These are phyloP conservation scores for Saussurea involucrata DNA, from an alignment of 129 eudicot species.

Conservation along the genomic window DNA sequence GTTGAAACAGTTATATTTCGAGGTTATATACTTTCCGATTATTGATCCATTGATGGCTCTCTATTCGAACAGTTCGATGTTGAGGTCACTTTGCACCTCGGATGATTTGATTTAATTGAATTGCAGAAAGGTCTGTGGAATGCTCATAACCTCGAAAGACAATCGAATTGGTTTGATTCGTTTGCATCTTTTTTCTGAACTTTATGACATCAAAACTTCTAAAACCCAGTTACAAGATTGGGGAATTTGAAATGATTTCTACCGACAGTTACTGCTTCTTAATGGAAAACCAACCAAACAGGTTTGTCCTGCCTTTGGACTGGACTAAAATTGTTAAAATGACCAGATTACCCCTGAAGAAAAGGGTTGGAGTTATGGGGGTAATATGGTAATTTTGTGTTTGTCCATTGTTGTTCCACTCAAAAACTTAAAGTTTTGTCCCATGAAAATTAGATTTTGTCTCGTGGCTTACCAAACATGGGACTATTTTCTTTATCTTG, in stretches of 20 bases:
- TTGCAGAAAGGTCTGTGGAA: conserved; percentile 39
- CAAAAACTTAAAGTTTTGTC: neutral
- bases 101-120: conserved; percentile 60
- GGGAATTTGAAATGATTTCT: neutral
- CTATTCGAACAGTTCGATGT: conserved; percentile 72
- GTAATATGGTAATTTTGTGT: neutral
- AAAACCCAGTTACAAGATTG: neutral
- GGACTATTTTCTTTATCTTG: too few species aligned
- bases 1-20: conserved; percentile 72
- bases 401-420: neutral
- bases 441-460: neutral
- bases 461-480: neutral
- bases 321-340: neutral
- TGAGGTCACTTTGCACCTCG: conserved; percentile 55
- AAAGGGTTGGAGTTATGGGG: neutral
- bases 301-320: neutral
- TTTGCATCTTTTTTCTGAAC: neutral
- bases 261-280: neutral
- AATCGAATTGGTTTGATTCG: neutral
- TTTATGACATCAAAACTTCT: neutral
- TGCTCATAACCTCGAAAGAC: neutral
- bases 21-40: conserved; percentile 84
- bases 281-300: too few species aligned
- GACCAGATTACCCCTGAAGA: neutral
- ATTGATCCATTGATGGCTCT: conserved; percentile 82